phyloP scores from a whole-genome alignment of 2,329 filamentous ascomycete species.

The Incumbomyces delicatus region DNA sequence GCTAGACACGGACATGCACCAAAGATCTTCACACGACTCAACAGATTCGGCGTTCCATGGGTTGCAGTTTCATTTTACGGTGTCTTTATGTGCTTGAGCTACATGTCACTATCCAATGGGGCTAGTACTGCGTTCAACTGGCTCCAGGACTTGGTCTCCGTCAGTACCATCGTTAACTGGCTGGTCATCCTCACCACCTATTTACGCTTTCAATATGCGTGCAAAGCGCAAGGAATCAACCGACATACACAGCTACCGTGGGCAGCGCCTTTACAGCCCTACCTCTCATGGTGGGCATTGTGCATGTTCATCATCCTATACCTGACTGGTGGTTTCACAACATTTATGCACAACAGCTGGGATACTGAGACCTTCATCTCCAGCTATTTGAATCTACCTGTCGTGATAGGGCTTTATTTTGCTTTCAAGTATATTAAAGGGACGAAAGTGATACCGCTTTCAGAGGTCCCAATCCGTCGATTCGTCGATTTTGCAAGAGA shows the following conservation, averaged over 20 bases:
- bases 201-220: slow-evolving; percentile 36
- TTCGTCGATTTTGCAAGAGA: slow-evolving; percentile 23
- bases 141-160: slow-evolving; percentile 39
- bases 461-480: slow-evolving; percentile 30
- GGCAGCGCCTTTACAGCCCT: slow-evolving; percentile 38
- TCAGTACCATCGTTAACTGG: slow-evolving; percentile 42
- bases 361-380: slow-evolving; percentile 48
- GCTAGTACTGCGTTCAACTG: slow-evolving; percentile 35
- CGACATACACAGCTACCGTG: slow-evolving; percentile 28
- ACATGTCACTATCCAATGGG: slow-evolving; percentile 21
- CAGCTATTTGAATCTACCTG: slow-evolving; percentile 49
- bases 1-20: slow-evolving; percentile 44
- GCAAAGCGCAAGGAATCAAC: slow-evolving; percentile 30
- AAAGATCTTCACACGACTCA: slow-evolving; percentile 41
- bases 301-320: slow-evolving; percentile 56
- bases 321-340: slow-evolving; percentile 59
- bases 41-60: slow-evolving; percentile 47
- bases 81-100: slow-evolving; percentile 34
- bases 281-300: slow-evolving; percentile 46
- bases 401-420: slow-evolving; percentile 44
- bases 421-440: slow-evolving; percentile 39
- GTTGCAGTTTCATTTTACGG: slow-evolving; percentile 47
- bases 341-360: slow-evolving; percentile 55
- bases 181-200: slow-evolving; percentile 37
- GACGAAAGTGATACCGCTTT: slow-evolving; percentile 27